Evolutionary conservation across 768 basidiomycete species (phyloP).

Genomic region (Tubosaeta sp.): DNA sequence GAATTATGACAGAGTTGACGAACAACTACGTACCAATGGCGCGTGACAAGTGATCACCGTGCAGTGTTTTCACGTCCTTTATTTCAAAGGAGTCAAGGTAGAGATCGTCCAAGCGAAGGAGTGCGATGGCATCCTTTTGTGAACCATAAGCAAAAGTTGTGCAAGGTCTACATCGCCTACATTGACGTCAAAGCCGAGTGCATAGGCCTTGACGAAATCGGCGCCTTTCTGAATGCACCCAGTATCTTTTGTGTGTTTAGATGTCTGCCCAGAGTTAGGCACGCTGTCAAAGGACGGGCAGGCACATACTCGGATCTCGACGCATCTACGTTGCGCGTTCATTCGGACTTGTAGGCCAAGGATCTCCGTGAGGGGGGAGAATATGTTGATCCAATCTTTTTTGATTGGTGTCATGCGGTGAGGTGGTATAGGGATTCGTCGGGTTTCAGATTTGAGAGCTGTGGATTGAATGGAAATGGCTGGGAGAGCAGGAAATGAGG

Average conservation of each 20-base stretch:
- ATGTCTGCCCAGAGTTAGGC: constrained; percentile 55
- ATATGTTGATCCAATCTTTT: constrained; percentile 94
- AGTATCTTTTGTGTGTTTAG: constrained; percentile 89
- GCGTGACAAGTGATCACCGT: constrained; percentile 96
- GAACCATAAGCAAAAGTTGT: neutral
- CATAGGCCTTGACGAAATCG: constrained; percentile 94
- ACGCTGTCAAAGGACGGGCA: neutral
- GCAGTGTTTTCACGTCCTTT: constrained; percentile 97
- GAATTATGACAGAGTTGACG: neutral
- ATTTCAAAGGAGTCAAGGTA: constrained; percentile 99
- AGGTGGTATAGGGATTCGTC: constrained; percentile 88
- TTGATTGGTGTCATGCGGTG: constrained; percentile 97
- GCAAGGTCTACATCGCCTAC: constrained; percentile 40
- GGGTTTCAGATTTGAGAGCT: constrained; percentile 71
- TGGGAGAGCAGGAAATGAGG: constrained; percentile 67
- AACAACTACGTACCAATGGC: constrained; percentile 72
- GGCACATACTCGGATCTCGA: constrained; percentile 83
- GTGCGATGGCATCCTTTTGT: constrained; percentile 85
- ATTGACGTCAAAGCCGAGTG: constrained; percentile 93
- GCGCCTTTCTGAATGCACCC: constrained; percentile 95
- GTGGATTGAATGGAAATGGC: constrained; percentile 51
- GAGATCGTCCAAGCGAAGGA: constrained; percentile 91
- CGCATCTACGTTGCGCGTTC: constrained; percentile 85
- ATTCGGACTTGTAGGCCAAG: constrained; percentile 94
- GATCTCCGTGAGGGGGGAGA: constrained; percentile 93